Base-by-base conservation (phyloP, 163 green algal genomes). In the Trebouxiophyceae sp. region DNA sequence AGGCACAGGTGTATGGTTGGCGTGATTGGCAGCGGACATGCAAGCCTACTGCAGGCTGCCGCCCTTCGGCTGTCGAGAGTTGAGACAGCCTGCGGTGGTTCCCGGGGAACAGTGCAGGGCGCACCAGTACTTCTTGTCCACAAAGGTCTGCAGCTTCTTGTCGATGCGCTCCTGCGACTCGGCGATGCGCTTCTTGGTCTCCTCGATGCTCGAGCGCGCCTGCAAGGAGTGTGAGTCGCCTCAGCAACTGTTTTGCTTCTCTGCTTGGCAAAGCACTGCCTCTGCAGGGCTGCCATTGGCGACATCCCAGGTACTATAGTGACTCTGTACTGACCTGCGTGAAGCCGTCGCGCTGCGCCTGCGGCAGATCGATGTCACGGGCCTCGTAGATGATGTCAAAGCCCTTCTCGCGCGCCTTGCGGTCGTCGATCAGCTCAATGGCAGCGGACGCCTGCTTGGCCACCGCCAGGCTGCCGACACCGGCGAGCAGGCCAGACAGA, bases 311-410 rank as follows among this genome's bases (percentile, higher is more conserved):
- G n/a, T n/a, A n/a, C n/a, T n/a, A n/a, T n/a, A n/a, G n/a, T 50
- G 59, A 45, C 5, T 20, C 66, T 57, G 30, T 16, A 23, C 57
- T n/a, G 30, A 75, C 76, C 69, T 95, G 84, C 63, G 66, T 72
- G 6, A 95, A 32, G 50, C 90, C 90, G 69, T 96, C 87, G 47
- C 90, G 83, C 6, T 65, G 44, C 27, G 29, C 54, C 81, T 96
- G 86, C 62, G 75, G 60, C 63, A 95, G 75, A 72, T 88, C 79
- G 32, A 89, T 70, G 63, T 95, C 88, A 54, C 89, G 88, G 3
- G 84, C 85, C 82, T 94, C 87, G 71, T 96, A 95, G 80, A 95
- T 96, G 54, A 94, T 60, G 70, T 95, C 83, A 57, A 92, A 96
- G 58, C 89, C 89, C 3, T 61, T 86, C 1, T 80, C 30, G 23